phyloP scores from a whole-genome alignment of 1,139 yeast species.

The Saccharomyces hybrid region DNA sequence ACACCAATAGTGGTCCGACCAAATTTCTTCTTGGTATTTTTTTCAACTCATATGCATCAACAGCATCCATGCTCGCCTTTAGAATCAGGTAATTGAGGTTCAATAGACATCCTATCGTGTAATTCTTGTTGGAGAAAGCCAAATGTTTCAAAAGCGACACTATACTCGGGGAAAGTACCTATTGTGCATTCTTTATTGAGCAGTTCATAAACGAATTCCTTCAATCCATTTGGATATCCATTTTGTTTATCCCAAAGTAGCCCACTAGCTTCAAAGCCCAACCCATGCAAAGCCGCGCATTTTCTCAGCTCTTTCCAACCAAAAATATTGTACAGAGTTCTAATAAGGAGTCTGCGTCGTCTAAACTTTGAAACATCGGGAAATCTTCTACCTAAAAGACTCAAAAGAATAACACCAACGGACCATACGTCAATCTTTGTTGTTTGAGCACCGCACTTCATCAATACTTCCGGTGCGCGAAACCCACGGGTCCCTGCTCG shows the following conservation, averaged over 20 bases:
- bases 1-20: constrained; percentile 34
- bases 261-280: constrained; percentile 65
- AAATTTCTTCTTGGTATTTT: constrained; percentile 29
- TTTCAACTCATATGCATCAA: constrained; percentile 19
- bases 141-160: constrained; percentile 35
- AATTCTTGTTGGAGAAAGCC: constrained; percentile 26
- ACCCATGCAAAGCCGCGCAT: constrained; percentile 81
- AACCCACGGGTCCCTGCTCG: constrained; percentile 98
- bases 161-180: constrained; percentile 35
- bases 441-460: constrained; percentile 80
- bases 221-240: constrained; percentile 25
- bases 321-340: constrained; percentile 78
- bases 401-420: constrained; percentile 77
- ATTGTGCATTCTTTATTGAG: constrained; percentile 30
- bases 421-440: constrained; percentile 87
- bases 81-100: constrained; percentile 14
- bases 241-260: constrained; percentile 28
- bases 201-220: constrained; percentile 27
- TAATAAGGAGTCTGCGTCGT: constrained; percentile 83
- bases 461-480: constrained; percentile 87
- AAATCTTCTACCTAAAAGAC: constrained; percentile 67
- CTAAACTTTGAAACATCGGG: constrained; percentile 83
- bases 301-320: constrained; percentile 68
- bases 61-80: constrained; percentile 14
- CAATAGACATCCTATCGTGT: constrained; percentile 20